These are phyloP conservation scores for Pilobolus umbonatus DNA, from an alignment of 192 early-diverging fungal species.

Conservation along the genomic window DNA sequence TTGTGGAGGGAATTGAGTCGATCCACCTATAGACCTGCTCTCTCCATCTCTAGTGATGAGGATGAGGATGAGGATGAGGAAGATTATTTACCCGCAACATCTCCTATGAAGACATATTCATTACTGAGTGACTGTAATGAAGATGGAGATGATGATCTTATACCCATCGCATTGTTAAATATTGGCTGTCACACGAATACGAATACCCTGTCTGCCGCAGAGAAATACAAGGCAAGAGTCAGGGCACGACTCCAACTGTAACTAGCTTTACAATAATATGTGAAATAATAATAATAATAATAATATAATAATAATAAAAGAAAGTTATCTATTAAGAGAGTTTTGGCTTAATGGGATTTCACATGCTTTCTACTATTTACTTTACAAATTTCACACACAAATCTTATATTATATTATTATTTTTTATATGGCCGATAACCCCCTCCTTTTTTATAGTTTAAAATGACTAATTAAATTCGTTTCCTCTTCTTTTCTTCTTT, in stretches of 20 bases:
- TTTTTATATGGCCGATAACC: neutral
- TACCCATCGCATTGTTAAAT: neutral
- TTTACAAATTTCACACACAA: conserved; percentile 12
- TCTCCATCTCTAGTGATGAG: neutral
- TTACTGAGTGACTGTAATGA: neutral
- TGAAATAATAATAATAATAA: no score
- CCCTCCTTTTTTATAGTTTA: neutral
- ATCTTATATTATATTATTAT: neutral
- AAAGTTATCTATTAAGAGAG: no score
- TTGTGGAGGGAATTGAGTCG: neutral
- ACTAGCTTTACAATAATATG: no score
- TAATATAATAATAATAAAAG: no score
- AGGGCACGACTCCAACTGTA: neutral
- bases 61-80: neutral
- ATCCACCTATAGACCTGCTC: neutral
- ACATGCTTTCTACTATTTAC: conserved; percentile 9
- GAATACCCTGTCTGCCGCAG: neutral
- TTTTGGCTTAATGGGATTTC: conserved; percentile 1
- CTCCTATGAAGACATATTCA: neutral
- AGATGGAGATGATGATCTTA: neutral
- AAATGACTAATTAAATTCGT: no score
- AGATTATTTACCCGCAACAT: neutral
- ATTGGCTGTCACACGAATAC: neutral
- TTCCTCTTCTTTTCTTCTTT: neutral
- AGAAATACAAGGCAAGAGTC: neutral